Evolutionary conservation across 257 asterid genomes (phyloP).

Genomic region (Nicotiana otophora): DNA sequence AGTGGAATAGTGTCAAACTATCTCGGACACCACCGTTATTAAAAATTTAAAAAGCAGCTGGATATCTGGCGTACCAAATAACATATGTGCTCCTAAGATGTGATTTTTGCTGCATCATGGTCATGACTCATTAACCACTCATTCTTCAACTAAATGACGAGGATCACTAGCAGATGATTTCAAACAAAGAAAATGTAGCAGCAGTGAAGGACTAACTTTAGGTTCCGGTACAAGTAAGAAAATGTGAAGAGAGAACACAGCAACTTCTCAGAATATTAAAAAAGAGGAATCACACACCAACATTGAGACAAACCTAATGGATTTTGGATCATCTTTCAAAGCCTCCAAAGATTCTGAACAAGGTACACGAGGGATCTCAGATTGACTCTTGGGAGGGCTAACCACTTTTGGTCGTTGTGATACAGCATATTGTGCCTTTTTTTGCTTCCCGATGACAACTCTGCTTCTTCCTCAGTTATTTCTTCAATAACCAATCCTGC

Average conservation of each 20-base stretch:
- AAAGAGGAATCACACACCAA: background rate
- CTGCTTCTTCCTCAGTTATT: slow-evolving; percentile 60
- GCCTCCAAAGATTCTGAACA: slow-evolving; percentile 50
- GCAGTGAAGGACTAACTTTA: too few species aligned
- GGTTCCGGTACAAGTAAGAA: too few species aligned
- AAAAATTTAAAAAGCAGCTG: too few species aligned
- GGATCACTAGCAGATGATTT: background rate
- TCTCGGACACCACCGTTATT: too few species aligned
- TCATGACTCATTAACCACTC: background rate
- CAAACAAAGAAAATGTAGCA: background rate
- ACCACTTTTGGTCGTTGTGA: slow-evolving; percentile 34
- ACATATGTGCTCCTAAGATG: background rate
- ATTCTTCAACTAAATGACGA: background rate
- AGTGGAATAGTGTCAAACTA: background rate
- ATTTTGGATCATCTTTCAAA: slow-evolving; percentile 70
- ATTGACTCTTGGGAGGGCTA: slow-evolving; percentile 30
- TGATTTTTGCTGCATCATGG: background rate
- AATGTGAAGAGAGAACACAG: too few species aligned
- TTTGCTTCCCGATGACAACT: slow-evolving; percentile 35
- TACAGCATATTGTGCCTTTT: slow-evolving; percentile 21
- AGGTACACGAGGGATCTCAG: slow-evolving; percentile 25
- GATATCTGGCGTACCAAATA: background rate
- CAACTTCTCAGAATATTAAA: too few species aligned
- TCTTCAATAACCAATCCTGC: slow-evolving; percentile 78
- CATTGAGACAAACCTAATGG: slow-evolving; percentile 54